Base-by-base conservation (phyloP, 225 moss, liverwort and hornwort species). In the Straminergon stramineum region DNA sequence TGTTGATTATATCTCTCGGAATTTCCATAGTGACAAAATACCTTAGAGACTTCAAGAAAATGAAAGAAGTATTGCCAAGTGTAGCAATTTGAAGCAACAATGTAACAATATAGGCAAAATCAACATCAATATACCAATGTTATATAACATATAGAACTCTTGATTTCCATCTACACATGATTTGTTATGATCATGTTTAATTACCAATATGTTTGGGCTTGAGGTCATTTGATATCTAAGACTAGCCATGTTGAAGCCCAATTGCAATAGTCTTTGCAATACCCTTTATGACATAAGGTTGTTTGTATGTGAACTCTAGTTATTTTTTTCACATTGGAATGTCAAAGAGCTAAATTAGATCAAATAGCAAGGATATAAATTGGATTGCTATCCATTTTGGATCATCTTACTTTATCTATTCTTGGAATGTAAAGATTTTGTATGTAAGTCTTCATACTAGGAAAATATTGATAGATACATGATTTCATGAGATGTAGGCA, bases 191-290 rank as follows among this genome's bases (percentile, higher is more conserved):
- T 7, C 23, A 68, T 35, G 11, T 67, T 67, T 35, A 7, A 68
- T 37, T 12, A n/a, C 1, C 2, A 0, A 1, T 37, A 11, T 21
- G 6, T 34, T 37, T 37, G 11, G 68, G 4, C n/a, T 21, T 48
- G 48, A 48, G 48, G 48, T 48, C 48, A 48, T 48, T 48, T 48
- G 48, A 48, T 48, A 9, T 48, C 48, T 48, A 48, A 48, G 48
- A 48, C 9, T 48, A 48, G 48, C 9, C 48, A 48, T 48, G 9
- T 48, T 48, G 8, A 48, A 48, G 48, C 9, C 7, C 10, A 9
- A 48, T 48, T 48, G 48, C 48, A 48, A 48, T 48, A 48, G 48
- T 48, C 10, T n/a, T n/a, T n/a, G n/a, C 48, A 9, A 48, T 48
- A 7, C 37, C 37, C 7, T 12, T 21, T 21, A 20, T 68, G 11